Evolutionary conservation across 345 rosid genomes (phyloP).

Genomic region (Kandelia obovata): DNA sequence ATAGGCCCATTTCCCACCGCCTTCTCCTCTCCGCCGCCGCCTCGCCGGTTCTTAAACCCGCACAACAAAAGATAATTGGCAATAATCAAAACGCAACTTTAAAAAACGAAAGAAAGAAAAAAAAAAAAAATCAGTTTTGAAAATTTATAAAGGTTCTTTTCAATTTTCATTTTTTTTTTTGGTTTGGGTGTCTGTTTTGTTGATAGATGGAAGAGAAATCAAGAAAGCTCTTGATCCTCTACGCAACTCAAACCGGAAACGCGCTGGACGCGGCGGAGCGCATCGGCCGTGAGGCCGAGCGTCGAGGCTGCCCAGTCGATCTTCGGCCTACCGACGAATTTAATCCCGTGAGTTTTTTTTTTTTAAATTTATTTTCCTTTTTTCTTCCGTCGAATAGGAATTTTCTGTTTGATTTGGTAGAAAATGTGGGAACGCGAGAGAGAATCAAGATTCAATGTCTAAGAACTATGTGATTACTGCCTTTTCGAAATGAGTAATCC

Average conservation of each 20-base stretch:
- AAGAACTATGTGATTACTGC: neutral
- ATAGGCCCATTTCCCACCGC: no score
- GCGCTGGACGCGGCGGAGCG: constrained; percentile 86
- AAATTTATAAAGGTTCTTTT: neutral
- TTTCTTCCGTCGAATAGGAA: no score
- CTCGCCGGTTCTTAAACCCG: no score
- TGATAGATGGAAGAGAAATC: constrained; percentile 38
- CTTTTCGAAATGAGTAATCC: no score
- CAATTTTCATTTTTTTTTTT: neutral
- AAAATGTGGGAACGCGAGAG: neutral
- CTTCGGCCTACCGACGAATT: constrained; percentile 58
- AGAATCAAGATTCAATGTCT: neutral
- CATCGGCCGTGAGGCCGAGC: constrained; percentile 74
- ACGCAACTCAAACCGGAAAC: constrained; percentile 84
- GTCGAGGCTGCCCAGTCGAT: constrained; percentile 51
- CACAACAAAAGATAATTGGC: no score
- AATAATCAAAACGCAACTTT: no score
- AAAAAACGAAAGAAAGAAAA: no score
- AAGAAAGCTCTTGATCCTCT: constrained; percentile 50
- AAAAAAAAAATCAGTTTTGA: neutral
- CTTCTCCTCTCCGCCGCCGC: no score
- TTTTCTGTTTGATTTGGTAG: neutral
- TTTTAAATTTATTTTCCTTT: neutral
- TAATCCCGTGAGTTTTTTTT: constrained; percentile 44
- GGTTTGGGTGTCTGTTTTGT: neutral